phyloP scores from a whole-genome alignment of 1,284 basidiomycete species.

The Ustilago lituana region DNA sequence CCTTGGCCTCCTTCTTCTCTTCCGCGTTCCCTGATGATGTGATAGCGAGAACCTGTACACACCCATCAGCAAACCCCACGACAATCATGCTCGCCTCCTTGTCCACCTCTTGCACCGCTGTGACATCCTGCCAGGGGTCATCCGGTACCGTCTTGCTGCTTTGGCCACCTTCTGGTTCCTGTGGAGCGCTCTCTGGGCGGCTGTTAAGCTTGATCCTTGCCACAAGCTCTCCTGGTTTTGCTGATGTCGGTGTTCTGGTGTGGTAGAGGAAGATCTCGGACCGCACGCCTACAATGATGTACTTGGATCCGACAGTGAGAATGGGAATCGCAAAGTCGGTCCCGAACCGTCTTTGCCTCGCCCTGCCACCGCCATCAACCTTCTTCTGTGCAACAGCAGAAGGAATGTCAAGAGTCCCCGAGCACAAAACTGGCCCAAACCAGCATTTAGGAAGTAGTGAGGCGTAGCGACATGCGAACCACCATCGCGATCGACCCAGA shows the following conservation, averaged over 20 bases:
- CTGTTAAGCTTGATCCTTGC: conserved; percentile 10
- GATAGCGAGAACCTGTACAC: conserved; percentile 13
- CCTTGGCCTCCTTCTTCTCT: background rate
- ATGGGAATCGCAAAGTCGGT: conserved; percentile 29
- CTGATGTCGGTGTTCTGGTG: background rate
- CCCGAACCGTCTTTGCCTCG: conserved; percentile 5
- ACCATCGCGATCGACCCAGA: conserved; percentile 11
- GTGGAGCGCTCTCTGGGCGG: background rate
- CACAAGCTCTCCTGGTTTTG: background rate
- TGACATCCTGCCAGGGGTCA: conserved; percentile 42
- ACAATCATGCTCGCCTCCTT: conserved; percentile 2
- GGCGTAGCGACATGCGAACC: conserved; percentile 18
- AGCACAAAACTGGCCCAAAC: conserved; percentile 2
- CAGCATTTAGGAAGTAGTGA: background rate
- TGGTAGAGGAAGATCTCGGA: conserved; percentile 16
- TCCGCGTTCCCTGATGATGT: background rate
- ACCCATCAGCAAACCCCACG: conserved; percentile 33
- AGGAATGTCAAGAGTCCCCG: conserved; percentile 2
- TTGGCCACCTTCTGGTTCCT: no score
- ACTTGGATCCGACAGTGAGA: conserved; percentile 6
- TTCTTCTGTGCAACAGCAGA: background rate
- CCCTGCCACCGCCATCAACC: background rate
- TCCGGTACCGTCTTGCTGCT: no score
- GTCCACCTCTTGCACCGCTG: conserved; percentile 11
- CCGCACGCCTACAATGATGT: conserved; percentile 22